A percentile compares a stretch with the other conserved stretches of the same genome.
Conservation (phyloP, 75 land plant genomes). For the Azolla pinnata region DNA sequence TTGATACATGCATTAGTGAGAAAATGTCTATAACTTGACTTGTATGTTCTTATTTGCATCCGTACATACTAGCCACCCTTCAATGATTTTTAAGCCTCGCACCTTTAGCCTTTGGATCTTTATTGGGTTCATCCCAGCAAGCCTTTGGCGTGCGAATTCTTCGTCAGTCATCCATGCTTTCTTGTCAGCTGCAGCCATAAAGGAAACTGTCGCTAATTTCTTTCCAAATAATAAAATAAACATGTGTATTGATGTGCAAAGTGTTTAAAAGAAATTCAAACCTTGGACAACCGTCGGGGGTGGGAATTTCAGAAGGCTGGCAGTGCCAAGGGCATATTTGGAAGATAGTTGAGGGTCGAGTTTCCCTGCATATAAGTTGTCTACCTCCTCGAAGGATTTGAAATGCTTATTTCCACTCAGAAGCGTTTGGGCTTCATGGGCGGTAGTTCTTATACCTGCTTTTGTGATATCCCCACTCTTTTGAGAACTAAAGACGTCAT, state of each 20-base stretch:
- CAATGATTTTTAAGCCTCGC: too few relatives aligned
- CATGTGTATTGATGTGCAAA: too few relatives aligned
- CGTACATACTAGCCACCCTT: too few relatives aligned
- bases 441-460: not conserved
- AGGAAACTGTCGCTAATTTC: too few relatives aligned
- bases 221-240: too few relatives aligned
- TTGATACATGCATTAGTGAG: too few relatives aligned
- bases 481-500: constrained; percentile 25
- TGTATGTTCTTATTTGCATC: too few relatives aligned
- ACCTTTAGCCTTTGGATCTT: constrained; percentile 19
- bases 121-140: constrained; percentile 26
- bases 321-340: not conserved
- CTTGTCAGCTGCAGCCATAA: constrained; percentile 5
- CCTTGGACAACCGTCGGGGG: constrained; percentile 7
- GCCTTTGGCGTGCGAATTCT: constrained; percentile 27
- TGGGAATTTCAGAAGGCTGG: constrained; percentile 1
- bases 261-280: too few relatives aligned
- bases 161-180: constrained; percentile 19
- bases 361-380: not conserved
- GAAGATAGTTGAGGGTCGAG: not conserved
- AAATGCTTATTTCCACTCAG: constrained; percentile 4
- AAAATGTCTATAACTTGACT: too few relatives aligned
- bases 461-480: constrained; percentile 9
- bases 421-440: constrained; percentile 6
- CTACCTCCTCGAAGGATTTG: not conserved